phyloP scores from a whole-genome alignment of 1,139 yeast genomes.

The Blastobotrys apis region DNA sequence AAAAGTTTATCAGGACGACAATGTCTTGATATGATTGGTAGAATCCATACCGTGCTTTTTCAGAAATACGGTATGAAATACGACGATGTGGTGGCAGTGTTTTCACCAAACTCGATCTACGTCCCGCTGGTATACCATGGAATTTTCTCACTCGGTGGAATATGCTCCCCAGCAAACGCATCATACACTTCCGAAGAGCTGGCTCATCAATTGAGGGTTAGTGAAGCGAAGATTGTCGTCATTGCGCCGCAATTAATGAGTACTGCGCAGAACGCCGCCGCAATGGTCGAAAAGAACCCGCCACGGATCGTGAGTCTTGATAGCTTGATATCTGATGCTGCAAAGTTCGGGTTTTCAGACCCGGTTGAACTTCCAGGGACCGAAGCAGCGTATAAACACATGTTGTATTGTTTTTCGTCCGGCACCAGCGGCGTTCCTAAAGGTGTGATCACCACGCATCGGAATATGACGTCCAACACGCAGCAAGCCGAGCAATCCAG shows the following conservation, averaged over 20 bases:
- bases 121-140: conserved; percentile 34
- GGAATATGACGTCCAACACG: conserved; percentile 34
- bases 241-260: conserved; percentile 10
- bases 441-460: conserved; percentile 63
- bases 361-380: conserved; percentile 19
- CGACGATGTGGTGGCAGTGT: conserved; percentile 35
- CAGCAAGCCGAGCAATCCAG: conserved; percentile 22
- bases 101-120: conserved; percentile 31
- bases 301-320: conserved; percentile 20
- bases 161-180: conserved; percentile 37
- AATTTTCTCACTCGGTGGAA: conserved; percentile 33
- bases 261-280: conserved; percentile 10
- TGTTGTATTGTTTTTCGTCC: conserved; percentile 54
- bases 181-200: conserved; percentile 36
- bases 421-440: conserved; percentile 76
- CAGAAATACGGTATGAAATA: conserved; percentile 24
- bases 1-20: conserved; percentile 24
- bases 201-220: conserved; percentile 34
- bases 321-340: conserved; percentile 17
- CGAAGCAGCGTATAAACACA: conserved; percentile 25
- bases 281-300: conserved; percentile 13
- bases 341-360: conserved; percentile 2
- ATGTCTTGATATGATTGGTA: conserved; percentile 21
- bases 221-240: conserved; percentile 31
- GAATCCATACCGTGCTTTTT: conserved; percentile 25